Conservation (phyloP, 192 early-diverging fungal genomes). For the Backusella circina region DNA sequence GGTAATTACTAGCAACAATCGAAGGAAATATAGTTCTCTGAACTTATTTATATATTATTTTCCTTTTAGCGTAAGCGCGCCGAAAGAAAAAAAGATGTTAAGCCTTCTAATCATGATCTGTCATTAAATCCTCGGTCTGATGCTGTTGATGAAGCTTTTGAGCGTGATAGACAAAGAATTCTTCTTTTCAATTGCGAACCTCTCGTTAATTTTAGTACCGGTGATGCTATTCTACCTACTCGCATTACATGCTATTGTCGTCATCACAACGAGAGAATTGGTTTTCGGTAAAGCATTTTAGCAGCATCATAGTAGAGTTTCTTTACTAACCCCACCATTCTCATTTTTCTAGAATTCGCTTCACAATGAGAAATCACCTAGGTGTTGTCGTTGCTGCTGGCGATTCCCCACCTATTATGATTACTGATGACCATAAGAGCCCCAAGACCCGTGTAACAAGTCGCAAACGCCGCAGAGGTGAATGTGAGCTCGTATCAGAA, state of each 20-base stretch:
- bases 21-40: background rate
- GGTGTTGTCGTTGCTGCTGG: conserved; percentile 70
- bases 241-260: conserved; percentile 96
- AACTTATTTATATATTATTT: background rate
- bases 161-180: conserved; percentile 66
- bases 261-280: conserved; percentile 90
- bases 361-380: conserved; percentile 67
- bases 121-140: background rate
- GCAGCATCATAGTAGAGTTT: background rate
- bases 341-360: conserved; percentile 54
- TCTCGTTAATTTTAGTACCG: conserved; percentile 82
- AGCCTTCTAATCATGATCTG: conserved; percentile 28
- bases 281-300: conserved; percentile 60
- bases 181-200: conserved; percentile 87
- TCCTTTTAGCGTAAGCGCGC: conserved; percentile 54
- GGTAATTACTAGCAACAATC: conserved; percentile 18
- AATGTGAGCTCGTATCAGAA: conserved; percentile 28
- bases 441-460: conserved; percentile 42
- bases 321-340: background rate
- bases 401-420: conserved; percentile 94
- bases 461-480: conserved; percentile 10
- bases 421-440: conserved; percentile 97
- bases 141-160: conserved; percentile 49
- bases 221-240: conserved; percentile 85
- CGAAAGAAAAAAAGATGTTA: conserved; percentile 56